Evolutionary conservation across 2,329 filamentous ascomycete species (phyloP).

Genomic region (Aspergillus sojae): DNA sequence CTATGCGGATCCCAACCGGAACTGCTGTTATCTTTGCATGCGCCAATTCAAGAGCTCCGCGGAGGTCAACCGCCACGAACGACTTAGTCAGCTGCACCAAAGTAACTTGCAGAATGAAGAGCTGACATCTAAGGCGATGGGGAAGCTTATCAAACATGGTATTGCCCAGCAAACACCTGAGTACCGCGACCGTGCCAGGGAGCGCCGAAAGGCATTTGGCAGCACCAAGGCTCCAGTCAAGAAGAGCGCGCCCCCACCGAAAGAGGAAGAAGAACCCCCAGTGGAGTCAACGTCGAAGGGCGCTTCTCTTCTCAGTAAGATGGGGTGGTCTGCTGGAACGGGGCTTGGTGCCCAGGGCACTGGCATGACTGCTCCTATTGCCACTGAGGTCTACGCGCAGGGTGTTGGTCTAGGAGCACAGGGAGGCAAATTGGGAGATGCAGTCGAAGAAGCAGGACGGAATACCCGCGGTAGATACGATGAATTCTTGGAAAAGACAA

Average conservation of each 20-base stretch:
- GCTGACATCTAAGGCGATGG: conserved; percentile 43
- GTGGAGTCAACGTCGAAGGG: conserved; percentile 48
- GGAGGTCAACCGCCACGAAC: conserved; percentile 63
- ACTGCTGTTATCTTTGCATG: conserved; percentile 65
- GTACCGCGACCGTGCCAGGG: conserved; percentile 51
- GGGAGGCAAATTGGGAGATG: conserved; percentile 53
- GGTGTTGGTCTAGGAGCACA: conserved; percentile 54
- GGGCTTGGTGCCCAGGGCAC: conserved; percentile 53
- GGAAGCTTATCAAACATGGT: conserved; percentile 48
- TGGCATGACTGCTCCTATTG: conserved; percentile 51
- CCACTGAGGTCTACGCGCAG: conserved; percentile 52
- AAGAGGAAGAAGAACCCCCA: conserved; percentile 34
- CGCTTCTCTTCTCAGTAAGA: conserved; percentile 54
- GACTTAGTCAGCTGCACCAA: conserved; percentile 59
- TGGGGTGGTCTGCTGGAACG: conserved; percentile 53
- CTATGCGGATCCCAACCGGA: conserved; percentile 61
- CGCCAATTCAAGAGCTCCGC: conserved; percentile 58
- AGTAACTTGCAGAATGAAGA: conserved; percentile 57
- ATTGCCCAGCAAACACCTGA: conserved; percentile 40
- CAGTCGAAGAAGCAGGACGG: conserved; percentile 50
- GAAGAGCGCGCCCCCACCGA: conserved; percentile 28
- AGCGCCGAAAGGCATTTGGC: conserved; percentile 50
- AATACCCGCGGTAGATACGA: conserved; percentile 52
- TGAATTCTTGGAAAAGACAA: conserved; percentile 52
- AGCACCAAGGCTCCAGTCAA: conserved; percentile 26